These are phyloP conservation scores for Pichia cabralensis DNA, from an alignment of 805 yeast species.

Conservation along the genomic window DNA sequence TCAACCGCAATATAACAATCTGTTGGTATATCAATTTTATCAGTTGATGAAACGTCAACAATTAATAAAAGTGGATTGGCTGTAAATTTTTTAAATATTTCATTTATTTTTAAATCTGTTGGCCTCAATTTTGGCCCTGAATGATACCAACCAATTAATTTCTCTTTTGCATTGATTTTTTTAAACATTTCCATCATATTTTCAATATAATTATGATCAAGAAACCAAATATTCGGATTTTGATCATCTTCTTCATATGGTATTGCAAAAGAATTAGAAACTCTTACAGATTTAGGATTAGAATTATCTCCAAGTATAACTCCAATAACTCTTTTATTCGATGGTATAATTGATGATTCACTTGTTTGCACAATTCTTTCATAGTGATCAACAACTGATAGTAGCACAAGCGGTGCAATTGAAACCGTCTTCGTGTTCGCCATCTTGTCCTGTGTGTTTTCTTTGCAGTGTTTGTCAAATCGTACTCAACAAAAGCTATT, in stretches of 20 bases:
- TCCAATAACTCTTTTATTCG: slow-evolving; percentile 81
- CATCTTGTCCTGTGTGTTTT: too few relatives aligned
- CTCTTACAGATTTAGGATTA: slow-evolving; percentile 39
- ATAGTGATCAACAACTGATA: slow-evolving; percentile 93
- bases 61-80: slow-evolving; percentile 75
- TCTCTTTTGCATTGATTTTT: slow-evolving; percentile 95
- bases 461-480: too few relatives aligned
- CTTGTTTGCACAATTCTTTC: slow-evolving; percentile 62
- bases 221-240: slow-evolving; percentile 88
- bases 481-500: too few relatives aligned
- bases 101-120: slow-evolving; percentile 86
- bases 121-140: slow-evolving; percentile 89
- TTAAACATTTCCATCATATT: slow-evolving; percentile 97
- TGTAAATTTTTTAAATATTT: slow-evolving; percentile 74
- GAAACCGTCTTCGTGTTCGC: slow-evolving; percentile 57
- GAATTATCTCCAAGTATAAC: slow-evolving; percentile 80
- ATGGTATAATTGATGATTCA: slow-evolving; percentile 14
- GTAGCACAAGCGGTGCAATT: slow-evolving; percentile 89
- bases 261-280: slow-evolving; percentile 89
- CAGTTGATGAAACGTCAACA: slow-evolving; percentile 80
- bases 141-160: slow-evolving; percentile 98
- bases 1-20: slow-evolving; percentile 91
- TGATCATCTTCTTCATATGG: slow-evolving; percentile 97
- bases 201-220: slow-evolving; percentile 93
- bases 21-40: slow-evolving; percentile 82